Evolutionary conservation across 1,139 yeast species (phyloP).

Genomic region (Protomyces pachydermus): DNA sequence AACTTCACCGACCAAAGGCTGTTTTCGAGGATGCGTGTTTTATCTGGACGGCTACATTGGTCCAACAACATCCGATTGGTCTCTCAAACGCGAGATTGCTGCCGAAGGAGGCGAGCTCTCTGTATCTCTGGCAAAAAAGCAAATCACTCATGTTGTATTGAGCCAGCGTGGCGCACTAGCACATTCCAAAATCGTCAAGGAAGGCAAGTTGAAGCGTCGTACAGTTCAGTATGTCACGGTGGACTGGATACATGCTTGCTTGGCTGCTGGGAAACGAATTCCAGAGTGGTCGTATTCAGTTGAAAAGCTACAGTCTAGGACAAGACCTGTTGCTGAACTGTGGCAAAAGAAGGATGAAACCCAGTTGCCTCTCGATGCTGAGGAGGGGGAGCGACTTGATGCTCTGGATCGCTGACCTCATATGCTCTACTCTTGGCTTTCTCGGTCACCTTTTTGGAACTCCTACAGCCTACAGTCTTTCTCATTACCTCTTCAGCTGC

Average conservation of each 20-base stretch:
- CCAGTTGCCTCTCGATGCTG: slow-evolving; percentile 2
- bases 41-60: slow-evolving; percentile 25
- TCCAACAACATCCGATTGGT: slow-evolving; percentile 10
- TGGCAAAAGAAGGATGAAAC: background rate
- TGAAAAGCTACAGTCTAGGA: slow-evolving; percentile 3
- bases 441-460: background rate
- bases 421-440: background rate
- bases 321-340: slow-evolving; percentile 2
- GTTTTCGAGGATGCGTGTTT: slow-evolving; percentile 20
- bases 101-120: slow-evolving; percentile 13
- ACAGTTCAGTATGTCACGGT: slow-evolving; percentile 18
- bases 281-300: slow-evolving; percentile 13
- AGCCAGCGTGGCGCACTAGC: slow-evolving; percentile 12
- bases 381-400: slow-evolving; percentile 15
- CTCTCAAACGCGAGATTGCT: slow-evolving; percentile 7
- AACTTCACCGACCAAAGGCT: background rate
- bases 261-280: slow-evolving; percentile 1
- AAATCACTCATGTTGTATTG: slow-evolving; percentile 19
- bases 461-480: too few relatives aligned
- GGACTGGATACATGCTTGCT: slow-evolving; percentile 19
- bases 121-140: slow-evolving; percentile 7
- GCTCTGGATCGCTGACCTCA: slow-evolving; percentile 6
- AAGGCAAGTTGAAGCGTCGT: slow-evolving; percentile 10
- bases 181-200: slow-evolving; percentile 10
- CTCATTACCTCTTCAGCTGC: too few relatives aligned